These are phyloP conservation scores for Epichloe typhina DNA, from an alignment of 2,329 filamentous ascomycete genomes.

Conservation along the genomic window DNA sequence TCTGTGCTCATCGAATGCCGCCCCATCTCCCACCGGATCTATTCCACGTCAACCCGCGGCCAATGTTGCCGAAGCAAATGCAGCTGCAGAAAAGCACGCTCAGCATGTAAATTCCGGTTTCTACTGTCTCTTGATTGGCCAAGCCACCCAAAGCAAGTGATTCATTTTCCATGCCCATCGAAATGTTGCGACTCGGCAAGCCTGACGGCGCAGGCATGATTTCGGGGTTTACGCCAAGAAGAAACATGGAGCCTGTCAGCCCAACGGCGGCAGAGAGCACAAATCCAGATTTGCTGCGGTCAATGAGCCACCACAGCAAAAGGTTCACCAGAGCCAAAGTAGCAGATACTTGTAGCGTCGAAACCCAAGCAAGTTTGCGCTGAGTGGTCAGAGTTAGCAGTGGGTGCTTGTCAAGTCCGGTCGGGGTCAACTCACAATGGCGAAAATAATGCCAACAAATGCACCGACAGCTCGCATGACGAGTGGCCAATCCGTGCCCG, in stretches of 20 bases:
- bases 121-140: slow-evolving; percentile 50
- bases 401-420: neutral
- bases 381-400: slow-evolving; percentile 20
- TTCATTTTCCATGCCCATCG: neutral
- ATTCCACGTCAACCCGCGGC: slow-evolving; percentile 55
- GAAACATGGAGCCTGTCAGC: slow-evolving; percentile 55
- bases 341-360: slow-evolving; percentile 81
- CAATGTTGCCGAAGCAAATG: slow-evolving; percentile 93
- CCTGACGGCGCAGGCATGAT: slow-evolving; percentile 58
- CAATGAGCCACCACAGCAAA: slow-evolving; percentile 89
- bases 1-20: slow-evolving; percentile 20
- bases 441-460: slow-evolving; percentile 48
- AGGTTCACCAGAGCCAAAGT: slow-evolving; percentile 87
- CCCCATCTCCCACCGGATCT: slow-evolving; percentile 31
- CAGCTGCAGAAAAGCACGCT: slow-evolving; percentile 92
- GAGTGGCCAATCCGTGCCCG: slow-evolving; percentile 59
- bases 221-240: slow-evolving; percentile 64
- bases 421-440: slow-evolving; percentile 52
- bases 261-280: slow-evolving; percentile 65
- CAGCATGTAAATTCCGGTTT: slow-evolving; percentile 74
- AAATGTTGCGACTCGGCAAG: slow-evolving; percentile 10
- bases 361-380: slow-evolving; percentile 87
- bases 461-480: slow-evolving; percentile 45
- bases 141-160: slow-evolving; percentile 32
- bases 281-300: slow-evolving; percentile 77